Percentiles rank a stretch among this genome's conserved stretches.
Conservation (phyloP, 2,329 filamentous ascomycete species). For the Orbilia brochopaga region DNA sequence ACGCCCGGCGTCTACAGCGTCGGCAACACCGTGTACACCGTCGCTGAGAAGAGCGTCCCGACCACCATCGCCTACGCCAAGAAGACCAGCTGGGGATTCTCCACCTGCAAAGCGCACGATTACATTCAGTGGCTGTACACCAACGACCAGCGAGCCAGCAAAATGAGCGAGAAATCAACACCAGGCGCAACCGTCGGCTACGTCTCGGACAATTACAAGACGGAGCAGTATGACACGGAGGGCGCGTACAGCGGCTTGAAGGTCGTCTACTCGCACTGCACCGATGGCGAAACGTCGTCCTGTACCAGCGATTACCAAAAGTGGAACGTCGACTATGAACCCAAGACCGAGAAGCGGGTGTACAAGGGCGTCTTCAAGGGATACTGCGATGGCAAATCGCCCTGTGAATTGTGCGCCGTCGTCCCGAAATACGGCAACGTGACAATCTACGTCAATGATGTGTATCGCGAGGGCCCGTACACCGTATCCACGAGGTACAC, state of each 20-base stretch:
- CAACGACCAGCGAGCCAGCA: conserved; percentile 11
- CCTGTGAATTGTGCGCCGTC: conserved; percentile 21
- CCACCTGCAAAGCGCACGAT: conserved; percentile 23
- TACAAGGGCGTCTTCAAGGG: conserved; percentile 31
- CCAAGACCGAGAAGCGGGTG: conserved; percentile 17
- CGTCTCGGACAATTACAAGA: neutral
- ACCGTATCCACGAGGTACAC: conserved; percentile 11
- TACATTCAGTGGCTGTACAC: conserved; percentile 29
- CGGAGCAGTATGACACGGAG: too few relatives aligned
- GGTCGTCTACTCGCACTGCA: conserved; percentile 20
- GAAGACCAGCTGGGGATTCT: conserved; percentile 17
- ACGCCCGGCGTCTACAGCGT: conserved; percentile 2
- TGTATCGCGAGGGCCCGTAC: conserved; percentile 13
- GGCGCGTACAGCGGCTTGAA: neutral
- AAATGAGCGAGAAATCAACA: neutral
- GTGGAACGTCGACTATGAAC: conserved; percentile 30
- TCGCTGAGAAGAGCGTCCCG: conserved; percentile 16
- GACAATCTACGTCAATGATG: conserved; percentile 18
- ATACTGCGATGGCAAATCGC: conserved; percentile 24
- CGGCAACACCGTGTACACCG: conserved; percentile 10
- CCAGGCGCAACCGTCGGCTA: neutral
- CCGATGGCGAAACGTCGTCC: conserved; percentile 9
- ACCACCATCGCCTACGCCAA: conserved; percentile 20
- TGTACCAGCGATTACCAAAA: conserved; percentile 22
- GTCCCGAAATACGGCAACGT: conserved; percentile 4